These are phyloP conservation scores for Lentinus polychrous DNA, from an alignment of 1,284 basidiomycete genomes.

Conservation along the genomic window DNA sequence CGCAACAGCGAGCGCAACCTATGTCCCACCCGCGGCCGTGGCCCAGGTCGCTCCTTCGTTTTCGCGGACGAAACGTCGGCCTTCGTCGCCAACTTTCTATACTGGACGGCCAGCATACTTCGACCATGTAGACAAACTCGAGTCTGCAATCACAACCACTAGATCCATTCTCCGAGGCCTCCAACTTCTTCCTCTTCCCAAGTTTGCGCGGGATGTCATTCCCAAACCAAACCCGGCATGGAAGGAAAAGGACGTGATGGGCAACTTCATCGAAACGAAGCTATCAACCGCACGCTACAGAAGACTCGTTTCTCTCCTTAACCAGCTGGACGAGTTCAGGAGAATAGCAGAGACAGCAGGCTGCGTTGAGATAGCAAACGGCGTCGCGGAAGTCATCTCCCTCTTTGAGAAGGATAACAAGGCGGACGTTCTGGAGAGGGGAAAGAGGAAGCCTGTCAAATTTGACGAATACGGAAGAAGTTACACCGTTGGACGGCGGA, in stretches of 20 bases:
- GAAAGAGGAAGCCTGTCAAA: conserved; percentile 47
- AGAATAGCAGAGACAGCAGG: conserved; percentile 64
- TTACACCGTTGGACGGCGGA: conserved; percentile 81
- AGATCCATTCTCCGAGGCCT: conserved; percentile 56
- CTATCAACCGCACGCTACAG: conserved; percentile 74
- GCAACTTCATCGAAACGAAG: conserved; percentile 46
- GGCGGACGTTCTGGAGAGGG: conserved; percentile 45
- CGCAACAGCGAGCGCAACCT: conserved; percentile 16
- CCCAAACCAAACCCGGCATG: conserved; percentile 58
- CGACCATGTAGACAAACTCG: conserved; percentile 66
- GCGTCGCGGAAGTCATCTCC: conserved; percentile 47
- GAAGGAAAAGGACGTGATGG: conserved; percentile 60
- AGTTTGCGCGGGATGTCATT: conserved; percentile 56
- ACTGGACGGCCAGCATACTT: conserved; percentile 79
- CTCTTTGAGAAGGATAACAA: conserved; percentile 63
- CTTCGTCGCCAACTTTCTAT: conserved; percentile 74
- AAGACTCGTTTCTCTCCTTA: conserved; percentile 57
- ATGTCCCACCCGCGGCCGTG: conserved; percentile 28
- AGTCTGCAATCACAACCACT: conserved; percentile 55
- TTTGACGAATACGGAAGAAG: conserved; percentile 73
- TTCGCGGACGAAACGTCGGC: conserved; percentile 22
- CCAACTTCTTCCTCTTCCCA: conserved; percentile 74
- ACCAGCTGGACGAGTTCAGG: conserved; percentile 67
- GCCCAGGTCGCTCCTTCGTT: conserved; percentile 11
- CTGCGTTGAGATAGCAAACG: conserved; percentile 47